Conservation (phyloP, 1,139 yeast genomes). For the Debaryomycetaceae sp. region DNA sequence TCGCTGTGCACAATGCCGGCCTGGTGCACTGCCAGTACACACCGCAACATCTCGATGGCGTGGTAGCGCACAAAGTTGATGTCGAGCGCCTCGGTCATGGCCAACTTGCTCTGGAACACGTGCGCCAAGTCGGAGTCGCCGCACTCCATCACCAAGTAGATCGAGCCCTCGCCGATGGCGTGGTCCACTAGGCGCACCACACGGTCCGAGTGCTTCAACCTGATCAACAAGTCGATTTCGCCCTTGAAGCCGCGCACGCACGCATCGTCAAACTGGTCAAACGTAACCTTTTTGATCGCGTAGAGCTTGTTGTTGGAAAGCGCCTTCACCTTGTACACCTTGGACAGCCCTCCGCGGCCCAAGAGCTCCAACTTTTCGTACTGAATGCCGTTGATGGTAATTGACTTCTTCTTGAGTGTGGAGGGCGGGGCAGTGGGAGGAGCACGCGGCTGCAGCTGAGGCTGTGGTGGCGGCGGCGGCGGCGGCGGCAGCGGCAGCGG, state of each 20-base stretch:
- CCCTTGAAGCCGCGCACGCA: slow-evolving; percentile 81
- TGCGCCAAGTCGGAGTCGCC: slow-evolving; percentile 91
- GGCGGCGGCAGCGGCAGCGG: slow-evolving; percentile 6
- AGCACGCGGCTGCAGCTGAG: slow-evolving; percentile 7
- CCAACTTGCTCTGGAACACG: slow-evolving; percentile 59
- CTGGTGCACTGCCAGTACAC: slow-evolving; percentile 84
- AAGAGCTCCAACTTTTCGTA: slow-evolving; percentile 75
- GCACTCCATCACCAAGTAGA: slow-evolving; percentile 86
- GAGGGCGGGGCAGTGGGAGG: slow-evolving; percentile 6
- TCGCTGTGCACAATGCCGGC: slow-evolving; percentile 93
- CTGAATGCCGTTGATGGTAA: slow-evolving; percentile 49
- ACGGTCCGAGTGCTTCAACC: slow-evolving; percentile 57
- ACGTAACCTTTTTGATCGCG: slow-evolving; percentile 80
- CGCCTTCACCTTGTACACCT: slow-evolving; percentile 77
- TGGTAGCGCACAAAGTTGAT: slow-evolving; percentile 77
- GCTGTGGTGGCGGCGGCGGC: slow-evolving; percentile 13
- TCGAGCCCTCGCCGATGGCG: slow-evolving; percentile 59
- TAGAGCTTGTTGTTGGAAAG: slow-evolving; percentile 48
- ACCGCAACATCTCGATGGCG: slow-evolving; percentile 72
- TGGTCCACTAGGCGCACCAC: slow-evolving; percentile 79
- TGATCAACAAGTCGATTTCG: slow-evolving; percentile 72
- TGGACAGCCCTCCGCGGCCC: slow-evolving; percentile 93
- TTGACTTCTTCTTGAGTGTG: slow-evolving; percentile 23
- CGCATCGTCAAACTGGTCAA: slow-evolving; percentile 74
- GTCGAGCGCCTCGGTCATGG: slow-evolving; percentile 51